Evolutionary conservation across 371 early-diverging fungal genomes (phyloP), one percentile per base, ranked within the genome.

Genomic region (Mucor circinelloides): DNA sequence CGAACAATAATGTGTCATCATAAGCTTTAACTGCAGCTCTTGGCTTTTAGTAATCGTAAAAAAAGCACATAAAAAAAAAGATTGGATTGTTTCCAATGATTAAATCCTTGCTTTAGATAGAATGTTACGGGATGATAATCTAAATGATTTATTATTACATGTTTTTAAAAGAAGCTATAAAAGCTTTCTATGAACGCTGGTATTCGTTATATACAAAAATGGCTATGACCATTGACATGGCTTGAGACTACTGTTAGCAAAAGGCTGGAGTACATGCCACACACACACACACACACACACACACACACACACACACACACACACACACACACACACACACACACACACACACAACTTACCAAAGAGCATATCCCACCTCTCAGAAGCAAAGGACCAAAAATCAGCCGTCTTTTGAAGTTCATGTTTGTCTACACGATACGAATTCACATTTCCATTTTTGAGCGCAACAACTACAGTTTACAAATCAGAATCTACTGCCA

Each of bases 351-450:
- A 12, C 2, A 1, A 60, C 58, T 65, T 77, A 77, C 78, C 75
- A 52, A 70, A 70, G 1, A 77, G 38, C 75, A 77, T 77, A 66
- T 74, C 78, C 75, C 72, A 77, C 63, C 68, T 69, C 25, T 74
- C 68, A 34, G 65, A 59, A 40, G 69, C 64, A 70, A 77, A 74
- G 12, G 72, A 69, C 63, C 62, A 65, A 15, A 77, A 66, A 48
- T 74, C 64, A 1, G 67, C 52, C 15, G 52, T 63, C 31, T 67
- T 65, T 50, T 68, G 58, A 30, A 68, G 64, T 42, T 77, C 78
- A 12, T 58, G 59, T 27, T 69, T 28, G 60, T 77, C 72, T 19
- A 74, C 21, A 8, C 61, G 63, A 58, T 74, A 77, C 2, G 78
- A 72, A 55, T 70, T 59, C 5, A 77, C 61, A 12, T 58, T 57